Percentiles rank a stretch among this genome's conserved stretches.
Conservation (phyloP, 1,284 basidiomycete genomes). For the Ganoderma resinaceum region DNA sequence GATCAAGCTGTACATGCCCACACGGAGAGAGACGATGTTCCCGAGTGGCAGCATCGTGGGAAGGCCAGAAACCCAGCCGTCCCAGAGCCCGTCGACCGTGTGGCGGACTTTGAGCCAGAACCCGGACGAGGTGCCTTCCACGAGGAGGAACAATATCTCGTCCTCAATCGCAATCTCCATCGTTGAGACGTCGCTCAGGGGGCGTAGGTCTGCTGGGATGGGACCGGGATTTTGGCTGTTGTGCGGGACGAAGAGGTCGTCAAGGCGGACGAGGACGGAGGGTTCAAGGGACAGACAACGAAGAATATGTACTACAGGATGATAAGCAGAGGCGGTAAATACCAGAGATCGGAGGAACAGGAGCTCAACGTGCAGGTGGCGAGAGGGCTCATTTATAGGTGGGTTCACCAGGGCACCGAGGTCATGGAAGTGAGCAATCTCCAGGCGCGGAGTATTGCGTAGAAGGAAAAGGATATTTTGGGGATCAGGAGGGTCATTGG, state of each 20-base stretch:
- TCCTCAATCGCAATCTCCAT: not conserved
- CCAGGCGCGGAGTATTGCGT: not conserved
- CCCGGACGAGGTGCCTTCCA: not conserved
- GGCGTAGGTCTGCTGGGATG: not conserved
- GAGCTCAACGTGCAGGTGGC: not conserved
- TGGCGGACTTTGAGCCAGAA: not conserved
- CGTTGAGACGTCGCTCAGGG: not conserved
- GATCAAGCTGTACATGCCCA: not conserved
- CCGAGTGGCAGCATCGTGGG: not conserved
- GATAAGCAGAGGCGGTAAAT: not conserved
- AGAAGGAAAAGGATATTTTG: not conserved
- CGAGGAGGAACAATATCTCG: not conserved
- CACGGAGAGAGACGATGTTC: not conserved
- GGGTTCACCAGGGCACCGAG: not conserved
- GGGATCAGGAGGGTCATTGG: not conserved
- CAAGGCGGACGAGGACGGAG: not conserved
- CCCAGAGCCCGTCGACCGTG: not conserved
- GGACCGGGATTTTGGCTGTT: not conserved
- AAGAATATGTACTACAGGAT: not conserved
- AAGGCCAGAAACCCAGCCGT: not conserved
- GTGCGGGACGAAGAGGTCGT: not conserved
- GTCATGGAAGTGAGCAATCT: not conserved
- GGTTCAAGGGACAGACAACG: not conserved
- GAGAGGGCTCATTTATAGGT: not conserved
- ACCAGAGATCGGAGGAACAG: not conserved